These are phyloP conservation scores for Camellia lanceoleosa DNA, from an alignment of 148 eudicot species.

Conservation along the genomic window DNA sequence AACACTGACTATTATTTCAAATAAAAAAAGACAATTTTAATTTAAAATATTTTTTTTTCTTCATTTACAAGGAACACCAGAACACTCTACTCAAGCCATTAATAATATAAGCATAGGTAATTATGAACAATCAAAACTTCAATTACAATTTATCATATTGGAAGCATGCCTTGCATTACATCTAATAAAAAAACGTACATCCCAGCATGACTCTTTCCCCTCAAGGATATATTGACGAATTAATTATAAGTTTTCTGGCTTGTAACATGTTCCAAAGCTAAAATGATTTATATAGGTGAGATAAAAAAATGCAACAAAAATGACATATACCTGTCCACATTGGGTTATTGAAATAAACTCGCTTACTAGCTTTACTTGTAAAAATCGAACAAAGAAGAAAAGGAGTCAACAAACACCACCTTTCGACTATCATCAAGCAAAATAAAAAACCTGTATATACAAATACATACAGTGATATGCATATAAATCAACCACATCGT, in stretches of 20 bases:
- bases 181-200: neutral
- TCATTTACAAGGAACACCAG: neutral
- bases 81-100: neutral
- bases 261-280: neutral
- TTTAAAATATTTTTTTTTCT: too few species aligned
- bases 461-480: too few species aligned
- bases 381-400: conserved; percentile 3
- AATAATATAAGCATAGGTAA: neutral
- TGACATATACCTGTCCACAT: conserved; percentile 92
- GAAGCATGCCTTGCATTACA: too few species aligned
- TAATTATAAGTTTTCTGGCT: neutral
- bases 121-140: too few species aligned
- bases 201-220: neutral
- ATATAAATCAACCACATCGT: neutral
- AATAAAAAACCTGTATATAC: conserved; percentile 2
- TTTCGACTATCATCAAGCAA: neutral
- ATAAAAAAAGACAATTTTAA: too few species aligned
- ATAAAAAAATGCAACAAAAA: conserved; percentile 1
- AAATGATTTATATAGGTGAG: neutral
- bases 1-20: too few species aligned
- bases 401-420: conserved; percentile 7
- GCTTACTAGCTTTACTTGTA: conserved; percentile 48
- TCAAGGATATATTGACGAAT: neutral
- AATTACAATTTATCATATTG: too few species aligned
- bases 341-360: conserved; percentile 82